Percentiles rank a stretch among this genome's conserved stretches.
Evolutionary conservation across 2,329 filamentous ascomycete species (phyloP).

Genomic region (Ophiocordyceps sinensis): DNA sequence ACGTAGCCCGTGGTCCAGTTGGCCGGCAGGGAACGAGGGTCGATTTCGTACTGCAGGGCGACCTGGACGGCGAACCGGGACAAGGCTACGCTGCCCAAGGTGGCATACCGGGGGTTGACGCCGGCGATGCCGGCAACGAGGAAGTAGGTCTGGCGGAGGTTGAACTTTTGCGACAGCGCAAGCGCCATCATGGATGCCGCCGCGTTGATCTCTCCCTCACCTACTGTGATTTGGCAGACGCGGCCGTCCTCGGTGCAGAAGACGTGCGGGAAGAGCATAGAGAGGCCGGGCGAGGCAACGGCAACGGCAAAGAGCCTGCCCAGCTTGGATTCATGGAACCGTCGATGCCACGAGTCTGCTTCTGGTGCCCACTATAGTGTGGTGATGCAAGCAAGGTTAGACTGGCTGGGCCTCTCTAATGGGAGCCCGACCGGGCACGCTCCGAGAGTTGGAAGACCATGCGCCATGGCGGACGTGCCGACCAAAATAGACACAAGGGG

Average conservation of each 20-base stretch:
- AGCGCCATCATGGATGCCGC: conserved; percentile 51
- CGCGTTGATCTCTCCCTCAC: conserved; percentile 62
- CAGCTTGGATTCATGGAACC: conserved; percentile 27
- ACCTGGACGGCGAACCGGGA: conserved; percentile 59
- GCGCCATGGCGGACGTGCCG: no score
- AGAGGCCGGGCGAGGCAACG: conserved; percentile 46
- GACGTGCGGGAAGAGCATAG: conserved; percentile 47
- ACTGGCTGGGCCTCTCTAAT: no score
- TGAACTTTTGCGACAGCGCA: conserved; percentile 44
- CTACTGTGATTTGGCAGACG: conserved; percentile 55
- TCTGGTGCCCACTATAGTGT: conserved; percentile 42
- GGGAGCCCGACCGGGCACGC: no score
- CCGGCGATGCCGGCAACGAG: conserved; percentile 59
- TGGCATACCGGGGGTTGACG: conserved; percentile 54
- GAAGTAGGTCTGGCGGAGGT: conserved; percentile 56
- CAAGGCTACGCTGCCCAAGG: conserved; percentile 52
- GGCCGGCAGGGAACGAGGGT: conserved; percentile 49
- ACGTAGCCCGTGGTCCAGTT: conserved; percentile 58
- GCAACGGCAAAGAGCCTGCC: conserved; percentile 42
- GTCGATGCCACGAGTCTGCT: conserved; percentile 45
- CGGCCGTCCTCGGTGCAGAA: conserved; percentile 46
- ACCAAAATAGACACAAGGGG: background rate
- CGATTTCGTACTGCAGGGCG: conserved; percentile 62
- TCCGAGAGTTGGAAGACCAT: no score
- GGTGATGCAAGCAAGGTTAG: no score